These are phyloP conservation scores for Fusarium sp. DNA, from an alignment of 2,329 filamentous ascomycete genomes.

Conservation along the genomic window DNA sequence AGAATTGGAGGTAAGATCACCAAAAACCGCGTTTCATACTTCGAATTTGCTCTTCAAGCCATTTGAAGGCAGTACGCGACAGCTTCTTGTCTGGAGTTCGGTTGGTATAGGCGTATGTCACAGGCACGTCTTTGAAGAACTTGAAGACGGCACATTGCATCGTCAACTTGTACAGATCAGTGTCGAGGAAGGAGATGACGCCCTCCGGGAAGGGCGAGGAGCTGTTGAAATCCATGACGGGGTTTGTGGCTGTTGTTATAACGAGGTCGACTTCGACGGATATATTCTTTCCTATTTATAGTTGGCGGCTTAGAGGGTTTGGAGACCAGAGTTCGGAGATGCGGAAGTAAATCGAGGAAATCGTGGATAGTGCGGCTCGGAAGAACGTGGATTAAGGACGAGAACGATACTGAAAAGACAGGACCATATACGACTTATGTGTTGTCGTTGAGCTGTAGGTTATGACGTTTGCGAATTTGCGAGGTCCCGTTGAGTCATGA, in stretches of 20 bases:
- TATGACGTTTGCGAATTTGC: conserved; percentile 1
- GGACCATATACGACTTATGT: not conserved
- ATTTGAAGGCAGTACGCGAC: conserved; percentile 81
- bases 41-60: conserved; percentile 84
- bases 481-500: conserved; percentile 8
- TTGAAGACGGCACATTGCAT: conserved; percentile 98
- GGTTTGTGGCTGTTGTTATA: not conserved
- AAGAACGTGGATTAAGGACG: not conserved
- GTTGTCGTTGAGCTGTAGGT: not conserved
- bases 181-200: conserved; percentile 84
- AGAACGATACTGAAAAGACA: conserved; percentile 2
- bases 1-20: not conserved
- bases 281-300: not conserved
- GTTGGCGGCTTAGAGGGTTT: not conserved
- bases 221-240: conserved; percentile 71
- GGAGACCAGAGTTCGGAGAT: conserved; percentile 13
- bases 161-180: conserved; percentile 92
- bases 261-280: not conserved
- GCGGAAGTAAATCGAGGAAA: conserved; percentile 23
- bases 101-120: conserved; percentile 95
- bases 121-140: conserved; percentile 83
- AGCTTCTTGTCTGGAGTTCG: conserved; percentile 94
- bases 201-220: conserved; percentile 76
- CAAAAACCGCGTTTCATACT: conserved; percentile 61
- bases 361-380: conserved; percentile 4